These are phyloP conservation scores for Symbiodinium pilosum DNA, from an alignment of 73 alveolate species.

Conservation along the genomic window DNA sequence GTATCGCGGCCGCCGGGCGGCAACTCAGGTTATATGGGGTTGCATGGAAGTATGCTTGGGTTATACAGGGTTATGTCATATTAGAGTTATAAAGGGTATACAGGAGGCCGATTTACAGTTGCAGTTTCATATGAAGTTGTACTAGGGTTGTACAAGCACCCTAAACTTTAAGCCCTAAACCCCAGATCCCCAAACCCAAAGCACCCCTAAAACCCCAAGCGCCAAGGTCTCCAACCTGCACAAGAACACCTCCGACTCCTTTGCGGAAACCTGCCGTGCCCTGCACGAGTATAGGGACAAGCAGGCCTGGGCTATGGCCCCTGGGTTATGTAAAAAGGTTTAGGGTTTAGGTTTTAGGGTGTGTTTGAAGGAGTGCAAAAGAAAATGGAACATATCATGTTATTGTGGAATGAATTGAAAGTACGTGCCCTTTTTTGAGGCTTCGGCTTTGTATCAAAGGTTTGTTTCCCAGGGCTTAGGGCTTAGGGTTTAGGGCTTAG, in stretches of 20 bases:
- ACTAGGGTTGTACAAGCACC: too few species aligned
- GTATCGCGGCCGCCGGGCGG: conserved; percentile 98
- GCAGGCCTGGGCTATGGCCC: conserved; percentile 31
- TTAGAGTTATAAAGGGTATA: too few species aligned
- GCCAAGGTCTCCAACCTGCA: not conserved
- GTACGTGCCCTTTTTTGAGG: too few species aligned
- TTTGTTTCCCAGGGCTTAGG: not conserved
- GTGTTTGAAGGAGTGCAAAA: not conserved
- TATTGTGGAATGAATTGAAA: too few species aligned
- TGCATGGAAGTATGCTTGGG: too few species aligned
- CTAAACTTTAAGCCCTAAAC: not conserved
- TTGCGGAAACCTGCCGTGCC: conserved; percentile 77
- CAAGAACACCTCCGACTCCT: conserved; percentile 92
- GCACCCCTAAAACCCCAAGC: not conserved
- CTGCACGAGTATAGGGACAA: conserved; percentile 51
- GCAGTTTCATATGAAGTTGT: too few species aligned
- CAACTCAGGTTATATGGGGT: too few species aligned
- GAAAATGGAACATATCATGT: not conserved
- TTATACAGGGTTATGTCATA: too few species aligned
- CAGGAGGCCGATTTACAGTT: too few species aligned
- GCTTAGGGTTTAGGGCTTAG: not conserved
- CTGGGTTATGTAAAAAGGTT: not conserved
- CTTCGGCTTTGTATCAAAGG: not conserved
- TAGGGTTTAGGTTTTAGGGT: not conserved
- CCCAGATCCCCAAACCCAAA: not conserved